Evolutionary conservation across 495 filamentous ascomycete genomes (phyloP).

Genomic region (Aspergillus steynii): DNA sequence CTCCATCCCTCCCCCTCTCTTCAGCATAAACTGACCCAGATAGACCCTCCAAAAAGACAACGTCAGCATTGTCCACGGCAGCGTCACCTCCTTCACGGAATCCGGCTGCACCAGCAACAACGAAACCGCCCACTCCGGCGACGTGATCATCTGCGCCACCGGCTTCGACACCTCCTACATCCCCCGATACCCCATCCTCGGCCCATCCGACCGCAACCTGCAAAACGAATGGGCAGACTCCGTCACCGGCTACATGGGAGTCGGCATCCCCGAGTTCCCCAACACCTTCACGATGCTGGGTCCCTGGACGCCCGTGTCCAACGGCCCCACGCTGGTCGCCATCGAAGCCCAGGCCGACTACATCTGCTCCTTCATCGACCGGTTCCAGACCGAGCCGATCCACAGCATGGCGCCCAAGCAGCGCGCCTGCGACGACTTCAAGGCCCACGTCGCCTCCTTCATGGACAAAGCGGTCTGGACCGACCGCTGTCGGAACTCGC

Average conservation of each 20-base stretch:
- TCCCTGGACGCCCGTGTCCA: constrained; percentile 27
- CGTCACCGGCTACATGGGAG: constrained; percentile 52
- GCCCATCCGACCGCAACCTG: constrained; percentile 42
- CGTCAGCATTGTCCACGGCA: constrained; percentile 28
- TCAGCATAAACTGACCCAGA: constrained; percentile 40
- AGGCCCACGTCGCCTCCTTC: constrained; percentile 24
- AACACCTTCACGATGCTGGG: constrained; percentile 56
- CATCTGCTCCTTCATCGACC: constrained; percentile 13
- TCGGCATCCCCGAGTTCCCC: constrained; percentile 55
- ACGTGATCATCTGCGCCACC: constrained; percentile 46
- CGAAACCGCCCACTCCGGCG: constrained; percentile 33
- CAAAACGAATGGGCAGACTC: constrained; percentile 42
- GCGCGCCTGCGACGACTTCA: constrained; percentile 44
- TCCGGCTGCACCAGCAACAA: constrained; percentile 40
- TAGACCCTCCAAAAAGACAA: constrained; percentile 42
- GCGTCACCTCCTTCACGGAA: constrained; percentile 32
- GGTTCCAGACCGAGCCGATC: constrained; percentile 8
- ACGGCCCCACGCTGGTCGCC: constrained; percentile 16
- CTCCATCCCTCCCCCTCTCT: constrained; percentile 17
- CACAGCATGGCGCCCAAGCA: neutral
- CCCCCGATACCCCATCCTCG: constrained; percentile 47
- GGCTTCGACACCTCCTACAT: constrained; percentile 49
- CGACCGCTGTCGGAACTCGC: constrained; percentile 35
- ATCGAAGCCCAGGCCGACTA: constrained; percentile 33
- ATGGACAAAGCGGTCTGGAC: constrained; percentile 43